Conservation (phyloP, 768 basidiomycete genomes). For the Crucibulum laeve region DNA sequence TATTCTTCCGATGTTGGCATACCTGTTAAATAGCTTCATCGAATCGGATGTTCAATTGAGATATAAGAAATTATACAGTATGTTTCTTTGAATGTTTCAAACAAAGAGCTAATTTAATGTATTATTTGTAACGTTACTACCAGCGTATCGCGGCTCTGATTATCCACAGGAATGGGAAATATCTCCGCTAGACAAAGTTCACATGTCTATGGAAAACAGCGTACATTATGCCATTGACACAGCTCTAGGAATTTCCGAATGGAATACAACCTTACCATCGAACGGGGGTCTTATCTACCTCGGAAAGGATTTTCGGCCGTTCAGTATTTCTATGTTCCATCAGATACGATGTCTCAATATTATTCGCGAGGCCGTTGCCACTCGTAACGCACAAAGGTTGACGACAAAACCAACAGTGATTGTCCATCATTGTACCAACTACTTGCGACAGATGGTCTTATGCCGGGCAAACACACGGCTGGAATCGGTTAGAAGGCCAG, state of each 20-base stretch:
- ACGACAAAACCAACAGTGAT: not conserved
- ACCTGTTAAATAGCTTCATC: too few relatives aligned
- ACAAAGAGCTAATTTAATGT: too few relatives aligned
- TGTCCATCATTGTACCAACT: constrained; percentile 12
- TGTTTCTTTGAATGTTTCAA: too few relatives aligned
- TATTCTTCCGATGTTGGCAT: too few relatives aligned
- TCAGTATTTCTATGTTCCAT: constrained; percentile 31
- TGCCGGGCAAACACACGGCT: constrained; percentile 9
- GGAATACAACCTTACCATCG: constrained; percentile 16
- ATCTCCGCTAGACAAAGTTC: constrained; percentile 12
- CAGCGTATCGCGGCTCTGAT: too few relatives aligned
- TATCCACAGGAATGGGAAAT: too few relatives aligned
- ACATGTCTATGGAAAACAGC: constrained; percentile 18
- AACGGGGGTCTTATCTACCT: constrained; percentile 14
- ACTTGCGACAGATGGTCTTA: constrained; percentile 11
- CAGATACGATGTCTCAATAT: constrained; percentile 30
- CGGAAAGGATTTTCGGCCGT: constrained; percentile 20
- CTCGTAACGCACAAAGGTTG: not conserved
- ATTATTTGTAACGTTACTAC: too few relatives aligned
- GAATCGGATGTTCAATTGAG: too few relatives aligned
- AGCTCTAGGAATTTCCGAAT: constrained; percentile 12
- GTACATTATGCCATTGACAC: constrained; percentile 15
- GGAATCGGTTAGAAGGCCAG: constrained; percentile 2
- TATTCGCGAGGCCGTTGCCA: constrained; percentile 14
- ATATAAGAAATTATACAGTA: too few relatives aligned